A percentile compares a stretch with the other conserved stretches of the same genome.
Evolutionary conservation across 1,139 yeast genomes (phyloP).

Genomic region (Cylindricascospora bacillispora): DNA sequence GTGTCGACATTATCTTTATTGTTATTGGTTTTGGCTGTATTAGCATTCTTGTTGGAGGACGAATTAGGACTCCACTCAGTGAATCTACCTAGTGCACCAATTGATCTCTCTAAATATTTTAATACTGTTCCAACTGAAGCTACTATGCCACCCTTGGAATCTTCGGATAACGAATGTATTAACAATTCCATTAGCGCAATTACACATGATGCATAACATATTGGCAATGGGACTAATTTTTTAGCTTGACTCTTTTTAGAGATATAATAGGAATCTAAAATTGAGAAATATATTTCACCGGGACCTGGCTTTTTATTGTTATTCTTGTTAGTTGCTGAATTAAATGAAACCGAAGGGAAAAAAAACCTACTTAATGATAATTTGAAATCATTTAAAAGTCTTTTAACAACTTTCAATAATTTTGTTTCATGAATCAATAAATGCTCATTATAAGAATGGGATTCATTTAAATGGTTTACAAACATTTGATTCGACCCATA

Average conservation of each 20-base stretch:
- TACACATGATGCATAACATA: constrained; percentile 54
- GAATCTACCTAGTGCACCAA: constrained; percentile 40
- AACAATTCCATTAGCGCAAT: constrained; percentile 38
- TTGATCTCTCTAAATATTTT: constrained; percentile 46
- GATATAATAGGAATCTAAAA: constrained; percentile 21
- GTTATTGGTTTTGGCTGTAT: not conserved
- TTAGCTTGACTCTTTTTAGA: constrained; percentile 34
- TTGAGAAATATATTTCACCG: constrained; percentile 6
- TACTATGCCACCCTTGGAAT: constrained; percentile 40
- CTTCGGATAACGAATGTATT: constrained; percentile 53
- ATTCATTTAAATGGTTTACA: constrained; percentile 3
- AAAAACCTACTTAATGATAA: constrained; percentile 11
- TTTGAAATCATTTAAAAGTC: constrained; percentile 7
- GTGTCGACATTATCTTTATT: constrained; percentile 3
- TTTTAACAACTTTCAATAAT: constrained; percentile 9
- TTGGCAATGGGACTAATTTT: constrained; percentile 45
- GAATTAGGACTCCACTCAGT: constrained; percentile 22
- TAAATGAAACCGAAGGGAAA: constrained; percentile 14
- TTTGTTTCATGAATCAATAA: constrained; percentile 21
- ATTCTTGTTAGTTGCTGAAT: not conserved
- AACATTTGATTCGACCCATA: not conserved
- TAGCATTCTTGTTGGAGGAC: constrained; percentile 1
- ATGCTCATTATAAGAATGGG: constrained; percentile 14
- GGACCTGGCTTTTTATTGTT: not conserved
- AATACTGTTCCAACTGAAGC: constrained; percentile 45